A percentile compares a stretch with the other conserved stretches of the same genome.
phyloP scores from a whole-genome alignment of 108 stramenopile genomes.

The Cafeteria roenbergensis region DNA sequence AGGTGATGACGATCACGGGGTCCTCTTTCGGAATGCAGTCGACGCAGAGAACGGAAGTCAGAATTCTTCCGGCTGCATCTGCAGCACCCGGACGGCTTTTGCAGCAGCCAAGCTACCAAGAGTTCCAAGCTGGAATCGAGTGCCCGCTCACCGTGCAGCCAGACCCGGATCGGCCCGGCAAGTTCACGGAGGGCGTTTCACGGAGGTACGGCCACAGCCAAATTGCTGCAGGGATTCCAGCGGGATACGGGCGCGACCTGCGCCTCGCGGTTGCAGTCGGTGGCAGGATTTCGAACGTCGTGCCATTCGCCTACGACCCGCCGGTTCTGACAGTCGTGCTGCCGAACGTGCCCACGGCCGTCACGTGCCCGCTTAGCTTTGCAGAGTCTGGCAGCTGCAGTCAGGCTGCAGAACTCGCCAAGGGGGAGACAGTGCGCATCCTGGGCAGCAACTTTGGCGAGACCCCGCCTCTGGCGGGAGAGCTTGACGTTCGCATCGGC shows the following conservation, averaged over 20 bases:
- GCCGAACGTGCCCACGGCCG: not conserved
- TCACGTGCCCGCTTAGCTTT: too few species aligned
- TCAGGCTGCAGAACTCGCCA: too few species aligned
- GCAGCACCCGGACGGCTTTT: too few species aligned
- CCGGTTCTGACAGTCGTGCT: not conserved
- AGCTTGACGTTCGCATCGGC: not conserved
- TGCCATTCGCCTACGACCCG: not conserved
- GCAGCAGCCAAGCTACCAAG: too few species aligned
- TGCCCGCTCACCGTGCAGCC: not conserved
- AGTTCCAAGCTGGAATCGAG: not conserved
- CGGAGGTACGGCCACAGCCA: not conserved
- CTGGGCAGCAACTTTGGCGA: not conserved
- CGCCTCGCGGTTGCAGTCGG: not conserved
- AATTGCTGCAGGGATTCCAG: not conserved
- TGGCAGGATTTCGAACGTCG: not conserved
- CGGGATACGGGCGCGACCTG: not conserved
- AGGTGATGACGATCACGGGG: not conserved
- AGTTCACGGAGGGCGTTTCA: not conserved
- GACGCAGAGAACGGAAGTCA: not conserved
- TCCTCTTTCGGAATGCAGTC: not conserved
- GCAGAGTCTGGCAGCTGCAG: too few species aligned
- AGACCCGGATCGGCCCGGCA: too few species aligned
- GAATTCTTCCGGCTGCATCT: not conserved
- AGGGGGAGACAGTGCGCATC: not conserved
- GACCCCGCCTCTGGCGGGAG: not conserved